A percentile compares a stretch with the other conserved stretches of the same genome.
Evolutionary conservation across 176 grass and related monocot species (phyloP).

Genomic region (Otatea glauca): DNA sequence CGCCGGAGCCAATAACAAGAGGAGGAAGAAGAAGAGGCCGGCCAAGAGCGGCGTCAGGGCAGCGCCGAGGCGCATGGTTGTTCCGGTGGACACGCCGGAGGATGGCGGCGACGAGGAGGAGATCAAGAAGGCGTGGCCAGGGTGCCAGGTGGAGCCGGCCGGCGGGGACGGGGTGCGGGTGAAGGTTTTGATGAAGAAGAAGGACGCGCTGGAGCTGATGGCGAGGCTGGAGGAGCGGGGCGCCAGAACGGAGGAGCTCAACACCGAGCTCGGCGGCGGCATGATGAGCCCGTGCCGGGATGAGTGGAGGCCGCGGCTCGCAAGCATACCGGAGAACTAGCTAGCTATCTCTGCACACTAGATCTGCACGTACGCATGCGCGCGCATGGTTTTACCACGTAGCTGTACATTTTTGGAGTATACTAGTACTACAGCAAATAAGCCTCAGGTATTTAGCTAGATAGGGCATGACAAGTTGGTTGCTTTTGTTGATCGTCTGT

Average conservation of each 20-base stretch:
- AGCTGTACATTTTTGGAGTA: background rate
- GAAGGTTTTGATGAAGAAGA: conserved; percentile 63
- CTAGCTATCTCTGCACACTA: background rate
- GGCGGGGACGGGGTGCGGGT: conserved; percentile 15
- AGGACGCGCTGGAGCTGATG: conserved; percentile 57
- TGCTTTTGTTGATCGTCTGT: background rate
- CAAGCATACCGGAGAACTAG: conserved; percentile 49
- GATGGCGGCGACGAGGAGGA: background rate
- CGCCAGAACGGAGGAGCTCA: conserved; percentile 19
- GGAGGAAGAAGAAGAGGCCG: background rate
- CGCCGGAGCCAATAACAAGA: background rate
- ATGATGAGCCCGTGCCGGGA: conserved; percentile 38
- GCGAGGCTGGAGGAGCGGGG: conserved; percentile 36
- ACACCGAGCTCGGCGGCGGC: background rate
- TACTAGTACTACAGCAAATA: background rate
- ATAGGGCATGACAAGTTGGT: background rate
- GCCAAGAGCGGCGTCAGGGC: background rate
- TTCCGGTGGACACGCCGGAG: conserved; percentile 20
- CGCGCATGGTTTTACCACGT: conserved; percentile 1
- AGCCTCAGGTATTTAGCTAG: background rate
- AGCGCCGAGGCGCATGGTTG: conserved; percentile 8
- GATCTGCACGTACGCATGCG: background rate
- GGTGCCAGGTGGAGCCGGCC: conserved; percentile 26
- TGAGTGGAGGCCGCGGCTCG: conserved; percentile 47
- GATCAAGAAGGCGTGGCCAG: conserved; percentile 17